These are phyloP conservation scores for Fennellomyces sp. DNA, from an alignment of 371 early-diverging fungal genomes.

Conservation along the genomic window DNA sequence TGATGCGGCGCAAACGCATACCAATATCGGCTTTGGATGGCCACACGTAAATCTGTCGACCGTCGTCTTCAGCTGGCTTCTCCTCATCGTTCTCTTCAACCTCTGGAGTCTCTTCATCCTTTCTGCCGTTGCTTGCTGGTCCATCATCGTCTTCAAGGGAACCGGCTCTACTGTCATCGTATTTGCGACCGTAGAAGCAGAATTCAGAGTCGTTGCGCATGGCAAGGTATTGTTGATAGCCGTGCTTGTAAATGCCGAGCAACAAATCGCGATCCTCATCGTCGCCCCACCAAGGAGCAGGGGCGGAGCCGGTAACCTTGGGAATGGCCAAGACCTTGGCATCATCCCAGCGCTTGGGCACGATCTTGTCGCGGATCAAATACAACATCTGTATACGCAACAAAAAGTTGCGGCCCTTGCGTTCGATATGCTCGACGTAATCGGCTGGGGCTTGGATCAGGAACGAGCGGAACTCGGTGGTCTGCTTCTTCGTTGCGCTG, in stretches of 20 bases:
- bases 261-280: slow-evolving; percentile 84
- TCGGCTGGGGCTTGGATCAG: slow-evolving; percentile 71
- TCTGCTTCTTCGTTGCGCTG: slow-evolving; percentile 64
- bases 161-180: slow-evolving; percentile 52
- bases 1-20: slow-evolving; percentile 70
- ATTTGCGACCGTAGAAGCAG: slow-evolving; percentile 63
- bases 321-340: slow-evolving; percentile 55
- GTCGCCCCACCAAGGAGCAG: slow-evolving; percentile 83
- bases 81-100: slow-evolving; percentile 19
- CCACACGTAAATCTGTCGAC: slow-evolving; percentile 48
- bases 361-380: slow-evolving; percentile 69
- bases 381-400: slow-evolving; percentile 78
- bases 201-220: slow-evolving; percentile 75
- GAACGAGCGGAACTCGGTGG: slow-evolving; percentile 68
- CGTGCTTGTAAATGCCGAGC: slow-evolving; percentile 80
- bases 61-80: slow-evolving; percentile 13
- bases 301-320: slow-evolving; percentile 60
- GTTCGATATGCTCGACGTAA: slow-evolving; percentile 73
- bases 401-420: slow-evolving; percentile 74
- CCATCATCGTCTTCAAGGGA: slow-evolving; percentile 36
- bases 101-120: slow-evolving; percentile 11
- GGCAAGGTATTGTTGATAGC: slow-evolving; percentile 74
- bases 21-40: slow-evolving; percentile 79
- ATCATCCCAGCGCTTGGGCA: slow-evolving; percentile 52
- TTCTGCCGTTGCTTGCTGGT: slow-evolving; percentile 9